Base-by-base conservation (phyloP, 257 asterid species). In the Lithospermum erythrorhizon region DNA sequence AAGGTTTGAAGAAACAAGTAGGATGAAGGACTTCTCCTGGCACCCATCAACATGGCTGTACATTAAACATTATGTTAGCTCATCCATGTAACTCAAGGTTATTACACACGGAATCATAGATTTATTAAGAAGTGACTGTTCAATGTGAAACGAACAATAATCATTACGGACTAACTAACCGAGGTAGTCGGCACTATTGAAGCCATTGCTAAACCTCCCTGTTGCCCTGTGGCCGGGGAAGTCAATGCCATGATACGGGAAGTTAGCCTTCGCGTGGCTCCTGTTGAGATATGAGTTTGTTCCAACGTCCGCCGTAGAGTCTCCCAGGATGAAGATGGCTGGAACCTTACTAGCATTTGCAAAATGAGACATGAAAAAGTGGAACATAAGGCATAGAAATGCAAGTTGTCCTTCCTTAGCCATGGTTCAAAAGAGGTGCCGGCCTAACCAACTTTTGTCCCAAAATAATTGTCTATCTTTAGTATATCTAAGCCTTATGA, bases 251-350 rank as follows among this genome's bases (percentile, higher is more conserved):
- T 87, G 57, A 37, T 57, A 61, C 21, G 84, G 78, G 56, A 80
- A 77, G 58, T 87, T 70, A 15, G 95, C 89, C 58, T 74, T 72
- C 6, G 58, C 75, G 5, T 3, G 2, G 51, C 72, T 79, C 13
- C 51, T 29, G 0, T 73, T 63, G 61, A 82, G 55, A 69, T 63
- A 73, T 20, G 75, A 65, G 48, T 87, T 84, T 1, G 94, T 87
- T 69, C 96, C 96, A 20, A 84, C 91, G 27, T 87, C 96, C 0
- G 84, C 96, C 6, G 96, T 87, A 4, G 96, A 87, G 67, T 84
- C 89, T 2, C 96, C 96, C 5, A 87, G 68, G 3, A 84, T 62
- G 76, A 82, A 82, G 59, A 82, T 65, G 17, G 90, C 67, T 1
- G 90, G 79, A 17, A 63, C 72, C 5, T 64, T 24, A n/a, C 62